Evolutionary conservation across 2,329 filamentous ascomycete species (phyloP).

Genomic region (Fusarium nelsonii): DNA sequence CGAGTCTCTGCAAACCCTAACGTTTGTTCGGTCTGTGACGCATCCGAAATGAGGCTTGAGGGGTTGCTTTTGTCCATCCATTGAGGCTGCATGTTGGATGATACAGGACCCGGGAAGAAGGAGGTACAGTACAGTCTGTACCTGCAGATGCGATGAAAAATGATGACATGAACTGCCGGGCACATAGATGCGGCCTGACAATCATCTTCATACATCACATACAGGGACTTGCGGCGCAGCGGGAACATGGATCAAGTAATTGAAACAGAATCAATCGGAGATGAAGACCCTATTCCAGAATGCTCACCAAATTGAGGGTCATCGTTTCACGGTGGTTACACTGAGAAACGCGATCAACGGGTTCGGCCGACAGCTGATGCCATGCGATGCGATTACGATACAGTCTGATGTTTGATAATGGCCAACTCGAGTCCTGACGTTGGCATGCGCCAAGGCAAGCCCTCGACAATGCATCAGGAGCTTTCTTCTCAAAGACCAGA

Average conservation of each 20-base stretch:
- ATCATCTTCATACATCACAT: not conserved
- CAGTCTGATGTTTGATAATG: not conserved
- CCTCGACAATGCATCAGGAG: constrained; percentile 1
- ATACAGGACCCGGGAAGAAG: not conserved
- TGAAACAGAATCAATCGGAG: not conserved
- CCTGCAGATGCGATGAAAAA: not conserved
- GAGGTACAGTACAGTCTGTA: not conserved
- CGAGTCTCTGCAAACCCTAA: not conserved
- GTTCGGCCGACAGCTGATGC: not conserved
- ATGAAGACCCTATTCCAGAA: not conserved
- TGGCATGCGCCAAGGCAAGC: constrained; percentile 38
- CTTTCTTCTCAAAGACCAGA: constrained; percentile 3
- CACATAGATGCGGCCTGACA: constrained; percentile 33
- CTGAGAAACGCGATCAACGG: constrained; percentile 3
- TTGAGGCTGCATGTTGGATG: constrained; percentile 9
- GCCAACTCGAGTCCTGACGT: not conserved
- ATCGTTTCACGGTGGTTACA: constrained; percentile 10
- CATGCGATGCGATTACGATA: not conserved
- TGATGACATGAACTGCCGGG: constrained; percentile 28
- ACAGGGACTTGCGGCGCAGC: constrained; percentile 26
- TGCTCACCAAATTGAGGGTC: not conserved
- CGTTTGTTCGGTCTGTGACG: constrained; percentile 25
- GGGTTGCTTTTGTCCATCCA: constrained; percentile 42
- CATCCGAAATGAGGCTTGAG: constrained; percentile 43
- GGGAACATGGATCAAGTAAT: constrained; percentile 12